phyloP scores from a whole-genome alignment of 805 yeast species.

The Kodamaea sagamina region DNA sequence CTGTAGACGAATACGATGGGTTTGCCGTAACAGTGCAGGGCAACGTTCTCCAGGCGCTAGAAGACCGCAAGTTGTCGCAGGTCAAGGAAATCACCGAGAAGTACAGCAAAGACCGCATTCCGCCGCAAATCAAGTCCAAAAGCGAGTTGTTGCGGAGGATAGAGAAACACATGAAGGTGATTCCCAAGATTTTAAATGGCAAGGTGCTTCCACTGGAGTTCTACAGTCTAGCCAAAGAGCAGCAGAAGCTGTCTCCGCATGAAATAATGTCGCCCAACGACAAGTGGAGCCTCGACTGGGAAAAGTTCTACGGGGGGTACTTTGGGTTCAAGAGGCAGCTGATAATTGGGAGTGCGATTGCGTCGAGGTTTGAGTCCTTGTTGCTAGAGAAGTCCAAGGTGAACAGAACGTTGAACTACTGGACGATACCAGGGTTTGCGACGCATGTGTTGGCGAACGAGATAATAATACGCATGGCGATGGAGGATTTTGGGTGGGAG shows the following conservation, averaged over 20 bases:
- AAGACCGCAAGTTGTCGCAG: slow-evolving; percentile 16
- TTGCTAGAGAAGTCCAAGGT: slow-evolving; percentile 28
- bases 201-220: slow-evolving; percentile 44
- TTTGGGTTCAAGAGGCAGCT: slow-evolving; percentile 61
- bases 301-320: slow-evolving; percentile 56
- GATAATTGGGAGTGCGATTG: slow-evolving; percentile 47
- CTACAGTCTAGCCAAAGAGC: slow-evolving; percentile 50
- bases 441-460: slow-evolving; percentile 67
- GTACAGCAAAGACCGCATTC: slow-evolving; percentile 20
- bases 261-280: slow-evolving; percentile 50
- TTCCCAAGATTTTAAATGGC: slow-evolving; percentile 48
- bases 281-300: slow-evolving; percentile 47
- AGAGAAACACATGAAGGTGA: slow-evolving; percentile 29
- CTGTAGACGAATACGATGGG: slow-evolving; percentile 9
- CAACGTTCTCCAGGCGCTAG: slow-evolving; percentile 19
- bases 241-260: slow-evolving; percentile 39
- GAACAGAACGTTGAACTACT: slow-evolving; percentile 55
- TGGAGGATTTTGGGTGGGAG: slow-evolving; percentile 43
- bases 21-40: slow-evolving; percentile 15
- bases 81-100: slow-evolving; percentile 18
- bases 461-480: slow-evolving; percentile 51
- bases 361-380: slow-evolving; percentile 29
- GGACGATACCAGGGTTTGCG: slow-evolving; percentile 59
- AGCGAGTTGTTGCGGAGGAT: slow-evolving; percentile 30
- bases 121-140: slow-evolving; percentile 32